Base-by-base conservation (phyloP, 2,329 filamentous ascomycete genomes). In the Aspergillus oerlinghausenensis region DNA sequence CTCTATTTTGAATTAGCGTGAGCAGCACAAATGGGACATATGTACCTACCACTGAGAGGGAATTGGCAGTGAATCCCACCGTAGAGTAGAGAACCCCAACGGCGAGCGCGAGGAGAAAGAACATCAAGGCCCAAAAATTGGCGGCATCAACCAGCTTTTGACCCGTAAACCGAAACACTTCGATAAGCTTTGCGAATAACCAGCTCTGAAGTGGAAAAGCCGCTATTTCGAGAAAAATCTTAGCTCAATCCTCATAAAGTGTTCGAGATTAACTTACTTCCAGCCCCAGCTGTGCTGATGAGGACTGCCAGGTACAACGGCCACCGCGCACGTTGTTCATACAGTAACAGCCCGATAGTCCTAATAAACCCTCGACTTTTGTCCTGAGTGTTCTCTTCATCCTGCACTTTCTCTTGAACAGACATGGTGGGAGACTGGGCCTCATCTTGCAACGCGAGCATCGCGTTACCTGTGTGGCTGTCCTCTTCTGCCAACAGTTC, bases 111-210 rank as follows among this genome's bases (percentile, higher is more conserved):
- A 83, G 74, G 5, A 83, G 66, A 63, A 83, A 81, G 65, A 83
- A 82, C 79, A 84, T 83, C 6, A 84, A 70, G 1, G 79, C 72
- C 67, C 76, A 82, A 62, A 82, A 82, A 61, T 83, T 73, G 14
- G 75, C 78, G 55, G 74, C 66, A 2, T 73, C 56, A 28, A 73
- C 68, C 3, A 76, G 73, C 60, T 70, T 66, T 8, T 66, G 52
- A 1, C 76, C 71, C 10, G 67, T 71, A 38, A 77, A 68, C 50
- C 74, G 73, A 56, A 83, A 83, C 2, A 79, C 77, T 48, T 74
- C 63, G 43, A 82, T 72, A 1, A 82, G 67, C 10, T 76, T 72
- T 2, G 79, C 76, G 59, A 83, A 82, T 0, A 83, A 60, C 60
- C 62, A 75, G 49, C 69, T 71, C 55, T 75, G 71, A 10, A 74